Percentiles rank a stretch among this genome's conserved stretches.
phyloP scores from a whole-genome alignment of 768 basidiomycete species.

The Tylopilus subfusipes region DNA sequence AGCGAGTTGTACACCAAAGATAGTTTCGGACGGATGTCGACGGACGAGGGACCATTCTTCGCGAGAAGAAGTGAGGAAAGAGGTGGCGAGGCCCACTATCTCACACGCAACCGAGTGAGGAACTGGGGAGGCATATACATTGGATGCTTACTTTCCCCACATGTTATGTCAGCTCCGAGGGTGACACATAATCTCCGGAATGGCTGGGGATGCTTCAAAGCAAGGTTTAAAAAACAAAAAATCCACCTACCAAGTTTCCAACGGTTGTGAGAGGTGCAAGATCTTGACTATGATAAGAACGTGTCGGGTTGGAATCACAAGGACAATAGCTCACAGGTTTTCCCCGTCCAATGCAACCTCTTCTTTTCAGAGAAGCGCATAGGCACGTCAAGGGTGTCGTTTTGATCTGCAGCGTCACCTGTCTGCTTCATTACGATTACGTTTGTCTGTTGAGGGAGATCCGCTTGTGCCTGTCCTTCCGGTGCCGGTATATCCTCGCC shows the following conservation, averaged over 20 bases:
- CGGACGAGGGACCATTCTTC: slow-evolving; percentile 95
- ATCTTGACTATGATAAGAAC: slow-evolving; percentile 39
- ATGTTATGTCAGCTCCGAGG: slow-evolving; percentile 91
- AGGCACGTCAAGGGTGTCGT: slow-evolving; percentile 67
- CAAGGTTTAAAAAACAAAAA: neutral
- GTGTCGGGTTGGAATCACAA: slow-evolving; percentile 10
- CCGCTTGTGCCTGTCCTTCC: slow-evolving; percentile 16
- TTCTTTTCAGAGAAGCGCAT: slow-evolving; percentile 80
- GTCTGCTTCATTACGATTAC: slow-evolving; percentile 33
- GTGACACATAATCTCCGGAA: slow-evolving; percentile 87
- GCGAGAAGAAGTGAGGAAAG: slow-evolving; percentile 82
- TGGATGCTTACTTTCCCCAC: slow-evolving; percentile 72
- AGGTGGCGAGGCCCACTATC: slow-evolving; percentile 90
- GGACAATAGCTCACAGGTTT: slow-evolving; percentile 60
- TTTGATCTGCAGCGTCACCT: slow-evolving; percentile 35
- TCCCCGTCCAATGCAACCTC: slow-evolving; percentile 79
- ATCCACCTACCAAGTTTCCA: slow-evolving; percentile 71
- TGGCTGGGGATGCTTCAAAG: slow-evolving; percentile 49
- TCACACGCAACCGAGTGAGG: neutral
- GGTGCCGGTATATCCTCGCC: neutral
- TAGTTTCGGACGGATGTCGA: slow-evolving; percentile 80
- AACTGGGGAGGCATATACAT: neutral
- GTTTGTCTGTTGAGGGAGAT: neutral
- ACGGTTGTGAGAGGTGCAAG: slow-evolving; percentile 89
- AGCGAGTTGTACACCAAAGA: slow-evolving; percentile 90